Conservation (phyloP, 495 filamentous ascomycete species). For the Tuber microsphaerosporum region DNA sequence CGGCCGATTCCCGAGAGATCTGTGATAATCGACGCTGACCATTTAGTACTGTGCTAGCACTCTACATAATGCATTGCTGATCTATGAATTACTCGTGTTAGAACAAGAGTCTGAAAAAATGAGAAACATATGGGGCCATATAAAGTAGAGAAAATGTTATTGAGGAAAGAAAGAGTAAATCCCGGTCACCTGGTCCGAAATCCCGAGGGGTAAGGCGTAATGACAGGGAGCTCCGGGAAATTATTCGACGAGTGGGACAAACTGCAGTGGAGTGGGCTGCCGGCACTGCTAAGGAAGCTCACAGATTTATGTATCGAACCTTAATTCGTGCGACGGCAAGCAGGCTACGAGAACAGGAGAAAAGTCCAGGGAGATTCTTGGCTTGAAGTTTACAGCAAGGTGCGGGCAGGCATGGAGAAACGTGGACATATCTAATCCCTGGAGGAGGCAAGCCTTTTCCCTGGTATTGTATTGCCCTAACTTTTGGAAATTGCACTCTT, state of each 20-base stretch:
- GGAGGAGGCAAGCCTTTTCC: too few relatives aligned
- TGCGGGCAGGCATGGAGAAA: too few relatives aligned
- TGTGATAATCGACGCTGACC: neutral
- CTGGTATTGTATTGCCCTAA: too few relatives aligned
- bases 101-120: neutral
- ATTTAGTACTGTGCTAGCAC: neutral
- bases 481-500: too few relatives aligned
- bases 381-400: neutral
- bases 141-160: neutral
- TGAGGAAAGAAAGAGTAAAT: neutral
- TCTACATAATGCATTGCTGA: neutral
- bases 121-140: neutral
- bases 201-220: neutral
- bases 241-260: neutral
- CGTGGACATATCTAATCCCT: too few relatives aligned
- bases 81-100: neutral
- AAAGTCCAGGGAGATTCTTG: neutral
- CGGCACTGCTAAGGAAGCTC: neutral
- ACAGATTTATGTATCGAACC: neutral
- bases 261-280: neutral
- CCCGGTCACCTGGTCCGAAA: neutral
- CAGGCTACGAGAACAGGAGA: neutral
- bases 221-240: neutral
- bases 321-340: neutral
- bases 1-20: neutral